Conservation (phyloP, 2,329 filamentous ascomycete genomes). For the Xylaria sp. region DNA sequence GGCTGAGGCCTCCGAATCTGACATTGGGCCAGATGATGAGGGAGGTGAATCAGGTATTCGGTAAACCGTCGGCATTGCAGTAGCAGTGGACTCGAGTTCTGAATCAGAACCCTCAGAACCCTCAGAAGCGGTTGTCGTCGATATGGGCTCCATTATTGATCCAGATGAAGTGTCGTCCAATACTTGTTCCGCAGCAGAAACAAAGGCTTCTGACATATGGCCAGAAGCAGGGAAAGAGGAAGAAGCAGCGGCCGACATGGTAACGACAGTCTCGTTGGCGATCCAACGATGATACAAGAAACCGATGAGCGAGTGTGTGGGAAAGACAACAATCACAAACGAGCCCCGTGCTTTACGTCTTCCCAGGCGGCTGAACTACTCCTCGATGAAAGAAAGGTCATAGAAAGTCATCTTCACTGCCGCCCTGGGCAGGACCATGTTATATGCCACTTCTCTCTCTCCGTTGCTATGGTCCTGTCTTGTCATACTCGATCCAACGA, state of each 20-base stretch:
- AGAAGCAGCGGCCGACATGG: slow-evolving; percentile 3
- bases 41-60: not conserved
- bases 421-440: not conserved
- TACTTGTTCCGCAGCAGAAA: not conserved
- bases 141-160: no score
- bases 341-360: not conserved
- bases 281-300: not conserved
- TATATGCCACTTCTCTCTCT: not conserved
- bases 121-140: no score
- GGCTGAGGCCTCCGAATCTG: not conserved
- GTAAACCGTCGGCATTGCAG: not conserved
- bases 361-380: not conserved
- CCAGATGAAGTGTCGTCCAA: no score
- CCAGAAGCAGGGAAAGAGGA: not conserved
- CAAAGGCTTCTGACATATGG: not conserved
- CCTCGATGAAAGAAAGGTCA: not conserved
- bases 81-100: not conserved
- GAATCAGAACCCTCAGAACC: not conserved
- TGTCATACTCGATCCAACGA: not conserved
- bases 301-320: not conserved
- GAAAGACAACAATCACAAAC: not conserved
- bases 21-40: not conserved
- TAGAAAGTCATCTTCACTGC: not conserved
- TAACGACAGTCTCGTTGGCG: not conserved
- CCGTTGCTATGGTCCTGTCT: not conserved